Evolutionary conservation across 2,329 filamentous ascomycete genomes (phyloP).

Genomic region (Trichoderma asperellum): DNA sequence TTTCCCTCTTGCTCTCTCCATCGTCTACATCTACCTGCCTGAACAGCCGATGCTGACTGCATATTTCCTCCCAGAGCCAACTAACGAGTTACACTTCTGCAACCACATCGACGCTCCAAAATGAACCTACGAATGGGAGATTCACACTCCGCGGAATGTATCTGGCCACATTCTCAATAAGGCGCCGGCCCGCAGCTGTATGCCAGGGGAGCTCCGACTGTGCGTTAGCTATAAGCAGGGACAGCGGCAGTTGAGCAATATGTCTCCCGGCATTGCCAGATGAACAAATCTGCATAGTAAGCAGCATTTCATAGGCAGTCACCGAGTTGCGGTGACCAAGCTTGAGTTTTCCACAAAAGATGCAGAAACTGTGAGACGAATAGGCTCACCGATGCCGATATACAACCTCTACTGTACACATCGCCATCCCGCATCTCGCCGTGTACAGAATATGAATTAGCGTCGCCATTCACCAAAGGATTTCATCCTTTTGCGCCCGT

Average conservation of each 20-base stretch:
- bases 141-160: not conserved
- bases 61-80: not conserved
- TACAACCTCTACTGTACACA: not conserved
- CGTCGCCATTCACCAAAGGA: not conserved
- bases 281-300: not conserved
- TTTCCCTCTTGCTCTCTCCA: too few relatives aligned
- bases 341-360: not conserved
- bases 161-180: not conserved
- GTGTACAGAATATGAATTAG: not conserved
- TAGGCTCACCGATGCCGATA: not conserved
- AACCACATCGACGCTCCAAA: not conserved
- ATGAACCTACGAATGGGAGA: not conserved
- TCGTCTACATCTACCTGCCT: not conserved
- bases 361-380: not conserved
- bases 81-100: not conserved
- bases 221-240: not conserved
- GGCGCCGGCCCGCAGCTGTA: not conserved
- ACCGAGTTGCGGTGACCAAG: not conserved
- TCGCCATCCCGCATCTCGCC: not conserved
- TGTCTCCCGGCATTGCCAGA: not conserved
- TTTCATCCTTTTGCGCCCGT: not conserved
- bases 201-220: not conserved
- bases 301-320: not conserved
- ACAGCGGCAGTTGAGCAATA: constrained; percentile 19
- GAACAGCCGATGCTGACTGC: constrained; percentile 23